Evolutionary conservation across 805 yeast genomes (phyloP).

Genomic region (Saccharomycopsis sp.): DNA sequence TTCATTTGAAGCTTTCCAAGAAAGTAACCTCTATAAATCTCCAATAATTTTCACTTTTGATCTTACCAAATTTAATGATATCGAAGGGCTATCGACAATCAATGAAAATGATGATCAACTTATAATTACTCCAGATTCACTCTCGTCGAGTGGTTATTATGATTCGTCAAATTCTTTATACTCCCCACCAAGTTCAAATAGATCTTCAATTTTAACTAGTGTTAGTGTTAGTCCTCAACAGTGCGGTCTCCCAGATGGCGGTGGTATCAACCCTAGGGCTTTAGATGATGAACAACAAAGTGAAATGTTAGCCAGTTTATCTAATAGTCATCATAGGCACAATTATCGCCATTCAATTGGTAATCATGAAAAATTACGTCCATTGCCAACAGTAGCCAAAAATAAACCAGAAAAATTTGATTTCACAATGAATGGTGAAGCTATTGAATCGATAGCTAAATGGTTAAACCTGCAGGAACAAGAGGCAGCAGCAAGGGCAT

Average conservation of each 20-base stretch:
- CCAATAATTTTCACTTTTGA: neutral
- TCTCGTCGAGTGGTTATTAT: neutral
- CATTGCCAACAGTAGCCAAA: neutral
- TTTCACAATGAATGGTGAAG: slow-evolving; percentile 19
- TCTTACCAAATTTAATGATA: no score
- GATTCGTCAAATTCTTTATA: neutral
- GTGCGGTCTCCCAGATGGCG: neutral
- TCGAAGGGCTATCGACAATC: neutral
- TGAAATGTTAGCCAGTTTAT: neutral
- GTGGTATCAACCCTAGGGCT: slow-evolving; percentile 12
- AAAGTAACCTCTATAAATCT: neutral
- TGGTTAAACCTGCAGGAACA: slow-evolving; percentile 15
- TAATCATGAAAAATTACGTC: neutral
- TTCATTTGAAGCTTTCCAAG: no score
- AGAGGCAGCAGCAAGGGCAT: neutral
- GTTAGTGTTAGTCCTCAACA: no score
- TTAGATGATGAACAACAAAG: slow-evolving; percentile 5
- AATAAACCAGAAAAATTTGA: slow-evolving; percentile 11
- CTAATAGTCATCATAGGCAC: neutral
- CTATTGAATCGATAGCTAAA: slow-evolving; percentile 15
- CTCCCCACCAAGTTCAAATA: neutral
- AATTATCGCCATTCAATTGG: neutral
- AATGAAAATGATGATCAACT: slow-evolving; percentile 5
- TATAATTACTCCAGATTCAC: slow-evolving; percentile 5
- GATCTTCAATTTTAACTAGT: neutral